phyloP scores from a whole-genome alignment of 495 filamentous ascomycete species.

The Cudoniella acicularis region DNA sequence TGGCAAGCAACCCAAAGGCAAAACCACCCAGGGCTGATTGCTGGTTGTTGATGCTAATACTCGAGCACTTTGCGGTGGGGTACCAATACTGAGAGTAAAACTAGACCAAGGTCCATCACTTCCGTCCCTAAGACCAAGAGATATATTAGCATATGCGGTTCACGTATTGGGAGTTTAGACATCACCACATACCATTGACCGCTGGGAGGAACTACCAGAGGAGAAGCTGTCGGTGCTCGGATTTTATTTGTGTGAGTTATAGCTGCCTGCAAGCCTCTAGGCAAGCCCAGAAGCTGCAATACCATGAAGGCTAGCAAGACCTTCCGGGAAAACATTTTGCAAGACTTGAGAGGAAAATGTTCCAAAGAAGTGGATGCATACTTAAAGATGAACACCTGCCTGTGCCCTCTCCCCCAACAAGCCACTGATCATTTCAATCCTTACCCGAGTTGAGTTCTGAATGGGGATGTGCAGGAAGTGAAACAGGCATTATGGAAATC shows the following conservation, averaged over 20 bases:
- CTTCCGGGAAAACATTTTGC: conserved; percentile 9
- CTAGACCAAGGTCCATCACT: conserved; percentile 53
- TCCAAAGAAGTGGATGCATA: neutral
- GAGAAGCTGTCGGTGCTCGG: neutral
- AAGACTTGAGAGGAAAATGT: neutral
- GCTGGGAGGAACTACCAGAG: conserved; percentile 15
- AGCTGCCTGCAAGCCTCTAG: neutral
- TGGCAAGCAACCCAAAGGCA: conserved; percentile 12
- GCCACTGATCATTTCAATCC: neutral
- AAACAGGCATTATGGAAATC: neutral
- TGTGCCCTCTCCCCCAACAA: neutral
- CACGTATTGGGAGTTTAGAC: no score
- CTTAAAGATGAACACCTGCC: neutral
- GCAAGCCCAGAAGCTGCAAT: neutral
- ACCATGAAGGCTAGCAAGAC: neutral
- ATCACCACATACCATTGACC: neutral
- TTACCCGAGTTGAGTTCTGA: neutral
- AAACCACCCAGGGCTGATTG: conserved; percentile 40
- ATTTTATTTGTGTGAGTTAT: neutral
- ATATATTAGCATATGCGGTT: neutral
- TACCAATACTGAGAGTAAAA: conserved; percentile 46
- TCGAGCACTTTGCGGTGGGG: conserved; percentile 42
- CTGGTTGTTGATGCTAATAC: conserved; percentile 44
- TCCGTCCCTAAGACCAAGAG: conserved; percentile 43
- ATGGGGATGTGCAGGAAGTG: neutral